Conservation (phyloP, 1,284 basidiomycete species). For the Boletus smithii region DNA sequence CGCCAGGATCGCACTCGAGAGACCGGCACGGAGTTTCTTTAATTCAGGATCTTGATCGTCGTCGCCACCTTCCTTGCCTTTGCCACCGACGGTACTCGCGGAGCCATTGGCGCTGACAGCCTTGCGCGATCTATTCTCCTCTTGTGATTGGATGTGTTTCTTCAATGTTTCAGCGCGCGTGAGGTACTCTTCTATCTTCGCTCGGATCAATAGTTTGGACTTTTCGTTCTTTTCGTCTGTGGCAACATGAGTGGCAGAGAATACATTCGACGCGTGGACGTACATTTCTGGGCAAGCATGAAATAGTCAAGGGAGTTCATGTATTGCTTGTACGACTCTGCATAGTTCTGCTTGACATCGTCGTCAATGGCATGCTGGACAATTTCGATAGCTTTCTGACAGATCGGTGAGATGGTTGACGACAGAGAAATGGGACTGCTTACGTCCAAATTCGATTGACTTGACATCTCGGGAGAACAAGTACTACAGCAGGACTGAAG, state of each 20-base stretch:
- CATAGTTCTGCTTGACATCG: slow-evolving; percentile 91
- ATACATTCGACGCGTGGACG: slow-evolving; percentile 16
- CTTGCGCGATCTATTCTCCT: slow-evolving; percentile 69
- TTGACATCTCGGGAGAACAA: slow-evolving; percentile 19
- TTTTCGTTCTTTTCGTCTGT: slow-evolving; percentile 96
- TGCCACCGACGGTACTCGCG: slow-evolving; percentile 59
- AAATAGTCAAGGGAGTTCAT: slow-evolving; percentile 98
- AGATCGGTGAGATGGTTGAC: slow-evolving; percentile 15
- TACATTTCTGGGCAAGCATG: slow-evolving; percentile 79
- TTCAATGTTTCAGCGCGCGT: slow-evolving; percentile 92
- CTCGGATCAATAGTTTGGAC: slow-evolving; percentile 83
- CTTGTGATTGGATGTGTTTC: slow-evolving; percentile 64
- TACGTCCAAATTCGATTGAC: slow-evolving; percentile 32
- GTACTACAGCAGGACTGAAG: background rate
- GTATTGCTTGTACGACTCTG: slow-evolving; percentile 91
- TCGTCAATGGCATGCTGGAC: slow-evolving; percentile 95
- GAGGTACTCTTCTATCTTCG: slow-evolving; percentile 92
- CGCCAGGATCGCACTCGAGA: slow-evolving; percentile 85
- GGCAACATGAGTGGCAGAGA: background rate
- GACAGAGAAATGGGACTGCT: background rate
- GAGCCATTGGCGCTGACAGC: slow-evolving; percentile 80
- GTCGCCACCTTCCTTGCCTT: slow-evolving; percentile 69
- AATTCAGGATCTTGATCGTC: slow-evolving; percentile 87
- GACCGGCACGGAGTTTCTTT: slow-evolving; percentile 90
- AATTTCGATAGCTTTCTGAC: slow-evolving; percentile 89